phyloP scores from a whole-genome alignment of 257 asterid species.

The Solanum acaule region DNA sequence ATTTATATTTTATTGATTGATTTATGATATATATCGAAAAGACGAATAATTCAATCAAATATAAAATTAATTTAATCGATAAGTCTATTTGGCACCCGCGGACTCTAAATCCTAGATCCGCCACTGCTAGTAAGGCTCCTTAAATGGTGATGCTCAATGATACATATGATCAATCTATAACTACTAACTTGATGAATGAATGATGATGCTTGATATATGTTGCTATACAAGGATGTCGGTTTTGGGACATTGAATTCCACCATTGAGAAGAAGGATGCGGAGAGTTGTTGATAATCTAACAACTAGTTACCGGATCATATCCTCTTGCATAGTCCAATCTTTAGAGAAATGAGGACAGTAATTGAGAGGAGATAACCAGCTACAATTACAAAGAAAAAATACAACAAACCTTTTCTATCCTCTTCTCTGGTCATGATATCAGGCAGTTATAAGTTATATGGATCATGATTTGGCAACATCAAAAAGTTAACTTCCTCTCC shows the following conservation, averaged over 20 bases:
- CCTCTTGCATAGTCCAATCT: neutral
- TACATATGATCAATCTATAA: conserved; percentile 18
- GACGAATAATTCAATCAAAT: too few species aligned
- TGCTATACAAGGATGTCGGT: neutral
- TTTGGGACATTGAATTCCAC: neutral
- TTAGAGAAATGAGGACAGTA: neutral
- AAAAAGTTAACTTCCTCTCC: neutral
- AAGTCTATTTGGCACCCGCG: too few species aligned
- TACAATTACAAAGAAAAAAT: neutral
- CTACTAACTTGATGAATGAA: neutral
- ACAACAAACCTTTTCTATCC: neutral
- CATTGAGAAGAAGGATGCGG: neutral
- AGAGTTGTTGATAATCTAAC: neutral
- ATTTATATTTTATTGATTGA: too few species aligned
- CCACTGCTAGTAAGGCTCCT: neutral
- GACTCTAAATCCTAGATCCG: too few species aligned
- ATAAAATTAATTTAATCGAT: too few species aligned
- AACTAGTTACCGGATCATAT: neutral
- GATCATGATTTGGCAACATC: neutral
- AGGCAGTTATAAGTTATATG: neutral
- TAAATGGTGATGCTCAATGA: conserved; percentile 19
- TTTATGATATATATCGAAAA: too few species aligned
- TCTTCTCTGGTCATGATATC: neutral
- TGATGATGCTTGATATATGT: neutral
- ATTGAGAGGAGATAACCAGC: neutral